Base-by-base conservation (phyloP, 163 green algal species). In the Scenedesmus sp. region DNA sequence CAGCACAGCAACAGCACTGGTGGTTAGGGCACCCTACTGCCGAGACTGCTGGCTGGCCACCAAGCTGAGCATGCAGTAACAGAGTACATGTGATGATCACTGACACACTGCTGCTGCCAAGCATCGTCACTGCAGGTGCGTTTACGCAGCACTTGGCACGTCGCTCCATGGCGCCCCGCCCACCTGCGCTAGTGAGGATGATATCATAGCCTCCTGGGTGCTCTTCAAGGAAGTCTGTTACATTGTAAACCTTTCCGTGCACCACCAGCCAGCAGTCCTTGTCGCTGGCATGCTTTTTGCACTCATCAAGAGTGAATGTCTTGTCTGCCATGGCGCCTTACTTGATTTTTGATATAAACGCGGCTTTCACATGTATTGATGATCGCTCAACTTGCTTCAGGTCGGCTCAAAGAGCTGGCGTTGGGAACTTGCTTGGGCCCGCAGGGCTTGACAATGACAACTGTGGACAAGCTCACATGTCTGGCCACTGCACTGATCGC, bases 191-290 rank as follows among this genome's bases (percentile, higher is more conserved):
- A 23, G 92, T 93, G 10, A 99, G 66, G 54, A 99, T 97, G 83
- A 99, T 98, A 87, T 99, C 98, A 92, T 97, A 98, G 81, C 98
- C 98, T 16, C 98, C 97, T 10, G 98, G 98, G 85, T 99, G 98
- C 92, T 99, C 98, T 85, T 99, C 98, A 88, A 99, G 89, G 88
- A 99, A 99, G 8, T 97, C 88, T 7, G 97, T 99, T 2, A 99
- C 97, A 92, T 99, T 95, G 90, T 99, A 99, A 0, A 99, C 98
- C 87, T 98, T 97, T 16, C 94, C 97, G 46, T 98, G 92, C 0
- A 99, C 95, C 8, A 96, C 94, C 9, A 99, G 77, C 96, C 96
- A 99, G 93, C 97, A 99, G n/a, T 95, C 95, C 66, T 97, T 95
- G 56, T 98, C 95, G 9, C 26, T 96, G 1, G 81, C 95, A 86